Evolutionary conservation across 192 early-diverging fungal genomes (phyloP).

Genomic region (Backusella mclennaniae): DNA sequence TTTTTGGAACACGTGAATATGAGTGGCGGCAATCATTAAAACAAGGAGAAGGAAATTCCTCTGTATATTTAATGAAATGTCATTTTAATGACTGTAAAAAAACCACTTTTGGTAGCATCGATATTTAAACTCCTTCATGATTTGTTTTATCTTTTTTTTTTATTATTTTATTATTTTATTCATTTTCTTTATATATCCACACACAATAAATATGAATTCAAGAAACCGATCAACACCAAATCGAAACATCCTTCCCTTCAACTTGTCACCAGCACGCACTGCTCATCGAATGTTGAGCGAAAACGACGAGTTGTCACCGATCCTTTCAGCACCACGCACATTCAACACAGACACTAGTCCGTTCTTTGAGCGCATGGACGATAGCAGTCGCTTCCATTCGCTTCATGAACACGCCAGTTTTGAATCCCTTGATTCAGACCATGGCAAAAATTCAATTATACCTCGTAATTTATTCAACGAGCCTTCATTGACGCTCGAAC

Average conservation of each 20-base stretch:
- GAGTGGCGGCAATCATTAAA: neutral
- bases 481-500: neutral
- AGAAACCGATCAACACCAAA: neutral
- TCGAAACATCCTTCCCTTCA: neutral
- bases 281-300: neutral
- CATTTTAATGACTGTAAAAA: too few species aligned
- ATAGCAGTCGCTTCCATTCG: neutral
- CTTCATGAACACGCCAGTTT: neutral
- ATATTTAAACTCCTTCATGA: neutral
- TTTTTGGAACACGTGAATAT: neutral
- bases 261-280: neutral
- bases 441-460: neutral
- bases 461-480: constrained; percentile 10
- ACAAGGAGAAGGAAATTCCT: neutral
- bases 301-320: neutral
- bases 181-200: neutral
- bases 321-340: neutral
- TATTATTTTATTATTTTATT: neutral
- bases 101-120: too few species aligned
- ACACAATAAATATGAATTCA: neutral
- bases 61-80: neutral
- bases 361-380: neutral
- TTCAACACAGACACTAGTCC: neutral
- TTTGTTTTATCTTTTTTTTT: neutral
- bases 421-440: neutral